These are phyloP conservation scores for Pseudotsuga menziesii DNA, from an alignment of 75 land plant species.

Conservation along the genomic window DNA sequence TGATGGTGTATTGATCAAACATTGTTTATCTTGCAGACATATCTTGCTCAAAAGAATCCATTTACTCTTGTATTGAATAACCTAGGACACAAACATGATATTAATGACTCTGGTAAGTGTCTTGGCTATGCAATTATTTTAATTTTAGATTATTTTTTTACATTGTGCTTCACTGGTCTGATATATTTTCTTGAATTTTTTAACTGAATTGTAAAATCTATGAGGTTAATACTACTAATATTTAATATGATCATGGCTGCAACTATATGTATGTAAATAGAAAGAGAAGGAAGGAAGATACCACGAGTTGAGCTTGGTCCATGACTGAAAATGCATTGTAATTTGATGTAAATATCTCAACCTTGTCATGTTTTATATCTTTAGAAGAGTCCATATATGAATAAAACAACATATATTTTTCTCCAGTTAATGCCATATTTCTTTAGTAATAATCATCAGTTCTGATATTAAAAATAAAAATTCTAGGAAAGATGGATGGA, in stretches of 20 bases:
- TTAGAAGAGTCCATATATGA: background rate
- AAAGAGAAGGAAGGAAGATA: slow-evolving; percentile 23
- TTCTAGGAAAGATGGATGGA: background rate
- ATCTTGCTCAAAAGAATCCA: slow-evolving; percentile 45
- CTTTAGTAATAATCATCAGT: background rate
- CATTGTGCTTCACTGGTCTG: background rate
- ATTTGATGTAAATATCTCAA: background rate
- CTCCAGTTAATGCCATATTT: background rate
- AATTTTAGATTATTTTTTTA: background rate
- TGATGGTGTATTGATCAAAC: too few relatives aligned
- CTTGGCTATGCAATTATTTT: background rate
- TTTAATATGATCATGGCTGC: background rate
- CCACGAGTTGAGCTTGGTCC: slow-evolving; percentile 27
- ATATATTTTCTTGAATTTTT: background rate
- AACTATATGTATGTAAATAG: slow-evolving; percentile 33
- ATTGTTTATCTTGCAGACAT: slow-evolving; percentile 33
- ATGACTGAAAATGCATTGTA: too few relatives aligned
- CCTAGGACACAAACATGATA: slow-evolving; percentile 30
- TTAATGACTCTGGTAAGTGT: slow-evolving; percentile 25
- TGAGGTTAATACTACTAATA: background rate
- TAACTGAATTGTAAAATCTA: too few relatives aligned
- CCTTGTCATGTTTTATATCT: background rate
- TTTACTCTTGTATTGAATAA: slow-evolving; percentile 48
- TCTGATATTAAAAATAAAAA: background rate
- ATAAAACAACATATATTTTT: background rate